Percentiles rank a stretch among this genome's conserved stretches.
Conservation (phyloP, 257 asterid species). For the Ilex asprella region DNA sequence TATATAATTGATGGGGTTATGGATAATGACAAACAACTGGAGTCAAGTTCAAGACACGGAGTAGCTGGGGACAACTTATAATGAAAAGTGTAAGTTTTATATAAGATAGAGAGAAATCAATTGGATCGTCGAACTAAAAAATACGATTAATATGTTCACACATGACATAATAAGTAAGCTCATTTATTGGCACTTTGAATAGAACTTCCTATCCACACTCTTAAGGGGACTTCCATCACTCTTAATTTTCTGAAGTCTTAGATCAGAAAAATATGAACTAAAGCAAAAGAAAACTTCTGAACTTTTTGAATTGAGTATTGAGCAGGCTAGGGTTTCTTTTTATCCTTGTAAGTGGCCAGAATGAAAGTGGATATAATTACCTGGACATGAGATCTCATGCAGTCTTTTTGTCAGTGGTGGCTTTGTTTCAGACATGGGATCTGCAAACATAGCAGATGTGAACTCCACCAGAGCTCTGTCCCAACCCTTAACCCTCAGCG, state of each 20-base stretch:
- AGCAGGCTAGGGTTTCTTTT: background rate
- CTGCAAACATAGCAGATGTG: slow-evolving; percentile 71
- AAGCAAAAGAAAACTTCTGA: too few relatives aligned
- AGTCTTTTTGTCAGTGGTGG: slow-evolving; percentile 52
- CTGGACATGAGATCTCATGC: slow-evolving; percentile 80
- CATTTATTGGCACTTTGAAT: slow-evolving; percentile 1
- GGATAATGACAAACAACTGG: too few relatives aligned
- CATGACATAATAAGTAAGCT: too few relatives aligned
- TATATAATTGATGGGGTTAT: too few relatives aligned
- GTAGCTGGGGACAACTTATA: too few relatives aligned
- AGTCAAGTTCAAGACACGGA: too few relatives aligned
- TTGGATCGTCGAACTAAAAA: background rate
- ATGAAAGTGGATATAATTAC: slow-evolving; percentile 23
- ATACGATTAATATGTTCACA: too few relatives aligned
- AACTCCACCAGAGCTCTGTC: slow-evolving; percentile 79
- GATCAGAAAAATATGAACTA: too few relatives aligned
- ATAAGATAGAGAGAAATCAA: background rate
- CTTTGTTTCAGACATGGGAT: slow-evolving; percentile 43
- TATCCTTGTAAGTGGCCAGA: slow-evolving; percentile 7
- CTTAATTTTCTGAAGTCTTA: too few relatives aligned
- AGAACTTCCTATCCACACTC: background rate
- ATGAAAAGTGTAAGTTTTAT: too few relatives aligned
- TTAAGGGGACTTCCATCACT: too few relatives aligned
- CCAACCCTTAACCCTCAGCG: slow-evolving; percentile 87
- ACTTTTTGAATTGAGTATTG: slow-evolving; percentile 2